A percentile compares a stretch with the other conserved stretches of the same genome.
Conservation (phyloP, 73 alveolate genomes). For the Blepharisma japonicum region DNA sequence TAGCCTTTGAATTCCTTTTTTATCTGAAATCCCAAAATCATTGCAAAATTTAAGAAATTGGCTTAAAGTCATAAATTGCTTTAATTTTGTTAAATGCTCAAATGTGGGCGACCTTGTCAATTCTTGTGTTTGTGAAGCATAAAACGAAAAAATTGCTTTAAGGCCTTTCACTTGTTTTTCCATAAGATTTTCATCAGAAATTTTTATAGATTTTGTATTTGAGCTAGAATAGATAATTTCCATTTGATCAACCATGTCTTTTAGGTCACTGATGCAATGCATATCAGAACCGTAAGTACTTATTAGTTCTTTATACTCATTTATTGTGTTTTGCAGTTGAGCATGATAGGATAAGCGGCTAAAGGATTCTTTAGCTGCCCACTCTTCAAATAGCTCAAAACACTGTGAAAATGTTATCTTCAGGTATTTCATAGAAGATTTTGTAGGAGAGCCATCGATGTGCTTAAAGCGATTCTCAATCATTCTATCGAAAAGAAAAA, state of each 20-base stretch:
- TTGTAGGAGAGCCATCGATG: too few relatives aligned
- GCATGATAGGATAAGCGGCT: not conserved
- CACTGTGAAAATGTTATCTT: not conserved
- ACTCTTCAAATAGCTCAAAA: not conserved
- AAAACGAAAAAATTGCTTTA: conserved; percentile 10
- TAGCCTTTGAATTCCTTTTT: not conserved
- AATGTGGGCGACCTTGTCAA: conserved; percentile 9
- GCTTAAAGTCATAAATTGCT: not conserved
- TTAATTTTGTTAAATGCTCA: not conserved
- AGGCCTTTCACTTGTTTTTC: not conserved
- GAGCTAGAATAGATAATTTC: too few relatives aligned
- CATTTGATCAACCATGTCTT: too few relatives aligned
- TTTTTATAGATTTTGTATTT: too few relatives aligned
- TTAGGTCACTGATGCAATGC: too few relatives aligned
- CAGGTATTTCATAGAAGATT: not conserved
- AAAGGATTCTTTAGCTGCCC: conserved; percentile 14
- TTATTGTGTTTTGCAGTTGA: not conserved
- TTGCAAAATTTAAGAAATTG: not conserved
- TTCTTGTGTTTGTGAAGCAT: conserved; percentile 4
- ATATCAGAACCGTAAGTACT: too few relatives aligned
- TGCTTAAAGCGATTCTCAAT: conserved; percentile 17
- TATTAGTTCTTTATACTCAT: not conserved
- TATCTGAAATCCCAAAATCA: not conserved
- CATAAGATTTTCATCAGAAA: not conserved
- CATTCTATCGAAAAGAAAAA: conserved; percentile 23